Conservation (phyloP, 2,329 filamentous ascomycete genomes). For the Fusarium continuum region DNA sequence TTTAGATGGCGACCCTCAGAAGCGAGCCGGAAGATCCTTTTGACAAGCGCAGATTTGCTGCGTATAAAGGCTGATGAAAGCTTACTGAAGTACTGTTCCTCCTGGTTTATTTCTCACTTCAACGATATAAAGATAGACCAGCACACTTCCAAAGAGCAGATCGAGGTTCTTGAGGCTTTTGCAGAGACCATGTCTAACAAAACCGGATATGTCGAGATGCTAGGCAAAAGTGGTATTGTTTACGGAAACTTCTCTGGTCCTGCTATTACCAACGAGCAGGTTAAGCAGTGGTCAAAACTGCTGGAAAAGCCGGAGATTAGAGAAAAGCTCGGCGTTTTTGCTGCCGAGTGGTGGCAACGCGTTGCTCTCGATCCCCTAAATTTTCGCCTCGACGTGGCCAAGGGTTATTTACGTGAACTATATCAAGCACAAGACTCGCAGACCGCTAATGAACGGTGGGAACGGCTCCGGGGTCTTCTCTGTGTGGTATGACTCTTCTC, state of each 20-base stretch:
- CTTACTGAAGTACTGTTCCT: neutral
- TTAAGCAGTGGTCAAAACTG: neutral
- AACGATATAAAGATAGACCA: slow-evolving; percentile 13
- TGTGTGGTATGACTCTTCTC: neutral
- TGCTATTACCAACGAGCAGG: neutral
- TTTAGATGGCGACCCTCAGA: slow-evolving; percentile 31
- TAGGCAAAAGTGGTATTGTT: slow-evolving; percentile 5
- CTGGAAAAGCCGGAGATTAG: neutral
- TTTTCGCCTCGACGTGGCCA: neutral
- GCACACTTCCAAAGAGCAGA: slow-evolving; percentile 23
- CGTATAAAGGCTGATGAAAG: neutral
- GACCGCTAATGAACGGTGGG: neutral
- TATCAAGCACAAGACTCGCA: neutral
- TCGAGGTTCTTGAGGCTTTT: slow-evolving; percentile 39
- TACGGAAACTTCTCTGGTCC: neutral
- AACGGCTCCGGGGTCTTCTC: neutral
- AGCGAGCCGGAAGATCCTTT: slow-evolving; percentile 39
- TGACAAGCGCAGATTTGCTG: slow-evolving; percentile 25
- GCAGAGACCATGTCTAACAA: slow-evolving; percentile 28
- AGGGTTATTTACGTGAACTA: neutral
- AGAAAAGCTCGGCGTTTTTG: neutral
- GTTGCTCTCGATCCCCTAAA: neutral
- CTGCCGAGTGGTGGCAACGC: neutral
- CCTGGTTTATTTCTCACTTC: slow-evolving; percentile 23
- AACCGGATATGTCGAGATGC: slow-evolving; percentile 15